Base-by-base conservation (phyloP, 2,329 filamentous ascomycete genomes). In the Aspergillus sp. region DNA sequence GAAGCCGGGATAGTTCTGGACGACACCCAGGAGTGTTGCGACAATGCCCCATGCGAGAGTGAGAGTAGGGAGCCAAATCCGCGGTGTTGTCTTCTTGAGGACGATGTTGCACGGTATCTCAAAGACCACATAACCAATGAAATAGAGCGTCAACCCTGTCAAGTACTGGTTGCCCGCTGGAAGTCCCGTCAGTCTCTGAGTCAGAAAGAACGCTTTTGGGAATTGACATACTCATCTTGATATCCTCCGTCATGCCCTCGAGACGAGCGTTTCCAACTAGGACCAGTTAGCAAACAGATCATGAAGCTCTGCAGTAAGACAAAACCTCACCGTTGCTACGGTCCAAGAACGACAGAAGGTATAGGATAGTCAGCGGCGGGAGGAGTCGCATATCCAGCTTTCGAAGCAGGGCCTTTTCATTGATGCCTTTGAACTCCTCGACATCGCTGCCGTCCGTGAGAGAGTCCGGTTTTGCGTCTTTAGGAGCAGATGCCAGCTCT, bases 1-100 rank as follows among this genome's bases (percentile, higher is more conserved):
- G 42, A 81, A 71, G 1, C 78, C 78, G 1, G 69, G 66, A 53
- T 80, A 81, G 29, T 73, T 81, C 7, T 74, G 66, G 2, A 77
- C 71, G 14, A 78, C 70, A 31, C 78, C 80, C 19, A 78, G 69
- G 42, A 78, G 70, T 14, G 79, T 75, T n/a, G 77, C 76, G 47
- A 81, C 71, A 23, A 80, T 67, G 2, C 79, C 80, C 73, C 79
- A 82, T 29, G 65, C 36, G 13, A 80, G 63, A 49, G 76, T 79
- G 13, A 74, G 59, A 0, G 71, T 73, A 0, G 73, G 70, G 1
- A 74, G 62, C 70, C 71, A 75, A 19, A 68, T 63, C 4, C 67
- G 67, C 0, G 72, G 72, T 0, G 67, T 71, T 2, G 71, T 71
- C 46, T 60, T 62, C 43, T 73, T 75, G 6, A 76, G 55, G n/a